phyloP scores from a whole-genome alignment of 176 grass and related monocot genomes.

The Canna indica region DNA sequence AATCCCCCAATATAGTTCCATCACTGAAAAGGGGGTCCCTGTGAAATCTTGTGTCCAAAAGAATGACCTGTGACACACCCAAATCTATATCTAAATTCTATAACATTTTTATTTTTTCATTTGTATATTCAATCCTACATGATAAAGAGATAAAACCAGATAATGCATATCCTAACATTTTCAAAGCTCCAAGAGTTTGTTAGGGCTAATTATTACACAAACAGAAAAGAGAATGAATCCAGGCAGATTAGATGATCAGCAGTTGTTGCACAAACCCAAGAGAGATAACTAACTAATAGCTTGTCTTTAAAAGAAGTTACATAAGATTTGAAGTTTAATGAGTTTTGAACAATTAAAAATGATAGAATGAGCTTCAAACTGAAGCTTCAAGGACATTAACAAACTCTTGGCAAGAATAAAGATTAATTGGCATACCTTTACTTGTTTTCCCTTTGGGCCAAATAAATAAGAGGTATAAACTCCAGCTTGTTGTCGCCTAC shows the following conservation, averaged over 20 bases:
- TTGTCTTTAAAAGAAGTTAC: neutral
- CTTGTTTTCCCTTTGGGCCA: slow-evolving; percentile 69
- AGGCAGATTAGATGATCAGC: neutral
- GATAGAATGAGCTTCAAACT: neutral
- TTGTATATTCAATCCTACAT: neutral
- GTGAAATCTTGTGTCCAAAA: slow-evolving; percentile 96
- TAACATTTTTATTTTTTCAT: neutral
- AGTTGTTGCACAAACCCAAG: neutral
- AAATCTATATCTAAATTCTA: neutral
- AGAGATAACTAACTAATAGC: neutral
- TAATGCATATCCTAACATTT: neutral
- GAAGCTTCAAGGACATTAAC: slow-evolving; percentile 1
- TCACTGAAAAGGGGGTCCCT: slow-evolving; percentile 69
- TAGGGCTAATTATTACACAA: neutral
- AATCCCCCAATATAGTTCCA: slow-evolving; percentile 82
- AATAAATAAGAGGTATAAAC: slow-evolving; percentile 86
- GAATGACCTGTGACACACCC: slow-evolving; percentile 45
- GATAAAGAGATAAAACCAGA: neutral
- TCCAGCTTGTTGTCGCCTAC: slow-evolving; percentile 76
- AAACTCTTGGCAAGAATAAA: slow-evolving; percentile 2
- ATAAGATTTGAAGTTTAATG: neutral
- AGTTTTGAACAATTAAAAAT: neutral
- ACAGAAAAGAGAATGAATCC: neutral
- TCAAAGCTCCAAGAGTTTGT: neutral
- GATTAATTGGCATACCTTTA: slow-evolving; percentile 48